A percentile compares a stretch with the other conserved stretches of the same genome.
Conservation (phyloP, 495 filamentous ascomycete species). For the Aspergillus olivimuriae region DNA sequence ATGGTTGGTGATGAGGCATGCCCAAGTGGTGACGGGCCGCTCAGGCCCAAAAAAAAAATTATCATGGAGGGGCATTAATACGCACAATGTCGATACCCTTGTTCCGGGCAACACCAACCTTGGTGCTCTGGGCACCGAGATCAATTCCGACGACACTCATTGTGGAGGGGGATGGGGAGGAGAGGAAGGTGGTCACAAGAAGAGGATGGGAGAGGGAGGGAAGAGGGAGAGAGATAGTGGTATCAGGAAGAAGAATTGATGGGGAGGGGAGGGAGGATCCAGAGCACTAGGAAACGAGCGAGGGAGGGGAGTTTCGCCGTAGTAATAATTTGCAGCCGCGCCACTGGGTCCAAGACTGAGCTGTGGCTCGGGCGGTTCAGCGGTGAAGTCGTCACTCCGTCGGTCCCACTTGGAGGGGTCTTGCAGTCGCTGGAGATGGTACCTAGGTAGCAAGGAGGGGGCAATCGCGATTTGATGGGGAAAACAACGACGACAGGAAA, state of each 20-base stretch:
- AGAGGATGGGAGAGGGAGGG: conserved; percentile 21
- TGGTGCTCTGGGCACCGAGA: conserved; percentile 95
- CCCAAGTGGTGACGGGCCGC: background rate
- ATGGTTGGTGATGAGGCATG: too few species aligned
- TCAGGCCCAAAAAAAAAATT: background rate
- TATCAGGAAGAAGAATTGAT: conserved; percentile 10
- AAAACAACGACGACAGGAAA: too few species aligned
- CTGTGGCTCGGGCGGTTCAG: conserved; percentile 9
- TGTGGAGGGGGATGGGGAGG: conserved; percentile 20
- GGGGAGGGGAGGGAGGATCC: conserved; percentile 13
- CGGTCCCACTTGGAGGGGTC: too few species aligned
- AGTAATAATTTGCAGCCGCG: conserved; percentile 32
- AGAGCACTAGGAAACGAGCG: conserved; percentile 19
- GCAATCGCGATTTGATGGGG: too few species aligned
- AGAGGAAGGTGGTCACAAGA: conserved; percentile 16
- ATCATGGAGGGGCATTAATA: conserved; percentile 30
- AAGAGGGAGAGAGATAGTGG: conserved; percentile 25
- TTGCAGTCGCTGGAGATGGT: too few species aligned
- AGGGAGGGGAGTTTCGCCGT: conserved; percentile 29
- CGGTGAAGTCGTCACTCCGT: too few species aligned
- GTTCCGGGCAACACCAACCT: conserved; percentile 94
- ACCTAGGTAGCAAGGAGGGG: too few species aligned
- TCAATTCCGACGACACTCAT: conserved; percentile 87
- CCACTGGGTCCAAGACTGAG: conserved; percentile 1
- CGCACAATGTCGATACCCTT: conserved; percentile 98